A percentile compares a stretch with the other conserved stretches of the same genome.
phyloP scores from a whole-genome alignment of 129 eudicot species.

The Calendula officinalis region DNA sequence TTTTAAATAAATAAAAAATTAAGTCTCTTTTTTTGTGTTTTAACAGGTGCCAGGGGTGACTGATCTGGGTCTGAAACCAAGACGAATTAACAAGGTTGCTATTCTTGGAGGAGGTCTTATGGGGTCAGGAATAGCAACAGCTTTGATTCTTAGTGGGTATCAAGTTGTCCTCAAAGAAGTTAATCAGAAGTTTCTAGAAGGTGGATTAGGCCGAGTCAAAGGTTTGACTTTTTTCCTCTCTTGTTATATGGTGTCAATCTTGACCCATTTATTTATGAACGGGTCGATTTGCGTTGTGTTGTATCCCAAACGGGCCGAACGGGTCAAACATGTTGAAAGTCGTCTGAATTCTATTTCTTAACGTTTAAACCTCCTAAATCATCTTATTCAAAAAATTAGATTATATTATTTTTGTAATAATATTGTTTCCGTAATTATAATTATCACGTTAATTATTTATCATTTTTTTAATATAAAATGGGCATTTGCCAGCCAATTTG shows the following conservation, averaged over 20 bases:
- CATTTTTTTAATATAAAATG: neutral
- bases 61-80: conserved; percentile 71
- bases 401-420: too few relatives aligned
- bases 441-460: neutral
- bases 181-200: conserved; percentile 75
- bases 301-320: neutral
- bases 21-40: conserved; percentile 2
- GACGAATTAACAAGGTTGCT: conserved; percentile 73
- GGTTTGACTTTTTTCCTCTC: conserved; percentile 36
- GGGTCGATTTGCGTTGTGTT: neutral
- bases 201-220: conserved; percentile 81
- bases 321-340: neutral
- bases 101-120: conserved; percentile 94
- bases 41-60: conserved; percentile 85
- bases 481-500: conserved; percentile 60
- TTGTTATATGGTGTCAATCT: conserved; percentile 4
- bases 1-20: neutral
- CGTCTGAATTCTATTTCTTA: neutral
- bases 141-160: conserved; percentile 66
- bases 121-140: conserved; percentile 99
- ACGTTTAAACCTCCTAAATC: neutral
- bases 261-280: neutral
- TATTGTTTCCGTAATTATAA: neutral
- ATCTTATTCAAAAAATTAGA: neutral
- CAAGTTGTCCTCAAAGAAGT: conserved; percentile 87